Conservation (phyloP, 202 grass and related monocot genomes). For the Schoenoplectus tabernaemontani region DNA sequence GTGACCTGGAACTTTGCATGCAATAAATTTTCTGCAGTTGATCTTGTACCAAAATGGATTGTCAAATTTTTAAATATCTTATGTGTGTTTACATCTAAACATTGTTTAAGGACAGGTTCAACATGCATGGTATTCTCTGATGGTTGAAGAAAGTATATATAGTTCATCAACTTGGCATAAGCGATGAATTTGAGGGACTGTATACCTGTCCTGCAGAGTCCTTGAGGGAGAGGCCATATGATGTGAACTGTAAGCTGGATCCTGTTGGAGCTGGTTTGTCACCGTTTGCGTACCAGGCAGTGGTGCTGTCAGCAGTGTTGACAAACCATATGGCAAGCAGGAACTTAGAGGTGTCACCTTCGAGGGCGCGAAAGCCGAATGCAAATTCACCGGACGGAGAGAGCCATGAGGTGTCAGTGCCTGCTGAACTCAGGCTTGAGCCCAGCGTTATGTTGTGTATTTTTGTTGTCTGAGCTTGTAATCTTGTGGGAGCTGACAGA, state of each 20-base stretch:
- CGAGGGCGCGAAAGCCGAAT: conserved; percentile 31
- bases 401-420: conserved; percentile 20
- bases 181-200: background rate
- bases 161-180: background rate
- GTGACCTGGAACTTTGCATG: background rate
- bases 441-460: conserved; percentile 15
- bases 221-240: conserved; percentile 26
- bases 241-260: conserved; percentile 28
- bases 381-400: conserved; percentile 39
- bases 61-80: background rate
- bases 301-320: conserved; percentile 18
- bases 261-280: background rate
- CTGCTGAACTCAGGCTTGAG: background rate
- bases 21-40: background rate
- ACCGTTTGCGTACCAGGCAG: conserved; percentile 32
- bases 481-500: background rate
- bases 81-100: background rate
- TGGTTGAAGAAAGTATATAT: background rate
- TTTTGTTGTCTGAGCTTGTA: conserved; percentile 4
- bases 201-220: conserved; percentile 21
- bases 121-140: background rate
- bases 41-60: background rate
- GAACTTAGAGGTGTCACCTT: conserved; percentile 22
- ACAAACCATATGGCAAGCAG: conserved; percentile 39
- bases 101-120: background rate